Evolutionary conservation across 192 early-diverging fungal genomes (phyloP), one percentile per base, ranked within the genome.

Genomic region (Chytriomyces sp.): DNA sequence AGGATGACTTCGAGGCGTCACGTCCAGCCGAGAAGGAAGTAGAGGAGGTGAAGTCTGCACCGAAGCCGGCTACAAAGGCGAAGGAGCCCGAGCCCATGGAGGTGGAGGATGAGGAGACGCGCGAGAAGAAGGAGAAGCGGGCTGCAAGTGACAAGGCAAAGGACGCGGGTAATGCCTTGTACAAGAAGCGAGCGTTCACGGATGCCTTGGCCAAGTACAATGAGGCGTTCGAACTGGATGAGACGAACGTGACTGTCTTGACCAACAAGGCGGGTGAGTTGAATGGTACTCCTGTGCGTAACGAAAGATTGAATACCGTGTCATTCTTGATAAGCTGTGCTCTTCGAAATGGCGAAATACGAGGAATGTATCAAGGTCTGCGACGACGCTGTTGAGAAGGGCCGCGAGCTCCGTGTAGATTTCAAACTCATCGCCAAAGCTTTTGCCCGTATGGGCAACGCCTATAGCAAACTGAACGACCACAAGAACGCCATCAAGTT

Each of bases 341-440:
- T 91, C 70, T 99, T 93, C 85, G 97, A 98, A 82, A 90, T 94
- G 85, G 93, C 89, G 69, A 89, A 91, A 33, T 96, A 85, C 75
- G 89, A 95, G n/a, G 94, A 94, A 39, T 93, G 91, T 78, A 97
- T 99, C 80, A 90, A 95, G 80, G 85, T 87, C 7, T 96, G 93
- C 75, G 88, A 98, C 72, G 77, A 95, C 59, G 97, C 97, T 19
- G 86, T 98, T 64, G 96, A 98, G 14, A 84, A 83, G 66, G 96
- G 96, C 39, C 91, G 96, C 68, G 93, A 96, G 76, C 64, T 91
- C 49, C 91, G 92, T 31, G 92, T 89, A 39, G 97, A 97, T 65
- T 99, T 91, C 84, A 99, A 95, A 85, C 77, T 96, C 64, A 92
- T 99, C 78, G 93, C 94, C 64, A 98, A 93, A 84, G 95, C 94